phyloP scores from a whole-genome alignment of 2,329 filamentous ascomycete genomes.

The Rhinocladiella similis region DNA sequence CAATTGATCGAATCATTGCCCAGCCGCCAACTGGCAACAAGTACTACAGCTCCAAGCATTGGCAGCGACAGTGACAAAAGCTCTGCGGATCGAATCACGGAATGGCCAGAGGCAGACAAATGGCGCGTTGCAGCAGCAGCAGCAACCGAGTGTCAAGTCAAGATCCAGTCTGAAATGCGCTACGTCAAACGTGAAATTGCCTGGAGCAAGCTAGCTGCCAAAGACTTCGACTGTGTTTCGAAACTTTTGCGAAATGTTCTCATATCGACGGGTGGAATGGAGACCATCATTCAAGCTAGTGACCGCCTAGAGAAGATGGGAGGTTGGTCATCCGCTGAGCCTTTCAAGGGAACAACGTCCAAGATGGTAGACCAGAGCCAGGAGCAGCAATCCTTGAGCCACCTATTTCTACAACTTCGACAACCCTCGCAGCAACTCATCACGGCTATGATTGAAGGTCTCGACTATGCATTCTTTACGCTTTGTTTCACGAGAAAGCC shows the following conservation, averaged over 20 bases:
- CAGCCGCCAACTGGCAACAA: constrained; percentile 40
- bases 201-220: constrained; percentile 64
- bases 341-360: constrained; percentile 4
- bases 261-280: constrained; percentile 11
- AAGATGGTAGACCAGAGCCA: neutral
- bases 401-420: constrained; percentile 11
- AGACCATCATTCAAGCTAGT: constrained; percentile 17
- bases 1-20: constrained; percentile 56
- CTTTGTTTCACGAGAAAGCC: constrained; percentile 18
- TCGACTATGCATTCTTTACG: constrained; percentile 21
- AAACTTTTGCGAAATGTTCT: constrained; percentile 19
- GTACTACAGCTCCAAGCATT: constrained; percentile 30
- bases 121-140: constrained; percentile 44
- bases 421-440: constrained; percentile 6
- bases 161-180: constrained; percentile 64
- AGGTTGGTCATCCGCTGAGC: constrained; percentile 14
- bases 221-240: constrained; percentile 63
- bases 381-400: constrained; percentile 16
- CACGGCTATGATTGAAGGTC: constrained; percentile 20
- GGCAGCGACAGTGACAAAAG: constrained; percentile 12
- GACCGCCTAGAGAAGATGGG: constrained; percentile 18
- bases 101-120: constrained; percentile 32
- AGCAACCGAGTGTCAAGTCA: constrained; percentile 62
- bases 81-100: constrained; percentile 1
- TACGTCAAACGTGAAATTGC: constrained; percentile 76